These are phyloP conservation scores for Colletotrichum graminicola DNA, from an alignment of 2,329 filamentous ascomycete genomes.

Conservation along the genomic window DNA sequence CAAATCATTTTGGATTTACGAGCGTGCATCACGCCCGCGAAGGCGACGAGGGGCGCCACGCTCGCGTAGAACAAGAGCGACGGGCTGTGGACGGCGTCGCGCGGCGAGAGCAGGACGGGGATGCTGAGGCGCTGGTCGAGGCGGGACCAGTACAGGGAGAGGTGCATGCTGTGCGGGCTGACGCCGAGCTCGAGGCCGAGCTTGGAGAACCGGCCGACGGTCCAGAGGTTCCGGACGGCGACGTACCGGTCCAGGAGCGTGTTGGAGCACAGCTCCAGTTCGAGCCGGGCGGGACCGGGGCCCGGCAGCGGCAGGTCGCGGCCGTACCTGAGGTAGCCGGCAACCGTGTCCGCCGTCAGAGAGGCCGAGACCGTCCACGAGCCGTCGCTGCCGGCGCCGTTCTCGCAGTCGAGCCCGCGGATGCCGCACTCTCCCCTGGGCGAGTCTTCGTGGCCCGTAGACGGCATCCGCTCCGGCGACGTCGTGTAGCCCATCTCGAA, in stretches of 20 bases:
- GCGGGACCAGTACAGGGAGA: slow-evolving; percentile 62
- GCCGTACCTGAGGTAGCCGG: slow-evolving; percentile 54
- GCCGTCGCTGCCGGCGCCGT: slow-evolving; percentile 45
- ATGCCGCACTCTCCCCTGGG: slow-evolving; percentile 51
- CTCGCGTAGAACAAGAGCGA: slow-evolving; percentile 54
- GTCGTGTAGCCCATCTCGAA: slow-evolving; percentile 58
- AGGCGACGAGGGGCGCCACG: slow-evolving; percentile 55
- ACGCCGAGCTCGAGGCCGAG: slow-evolving; percentile 60
- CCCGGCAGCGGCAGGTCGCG: slow-evolving; percentile 49
- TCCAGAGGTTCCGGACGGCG: slow-evolving; percentile 59
- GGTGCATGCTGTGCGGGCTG: slow-evolving; percentile 55
- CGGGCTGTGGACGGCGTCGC: slow-evolving; percentile 45
- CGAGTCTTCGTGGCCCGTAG: slow-evolving; percentile 49
- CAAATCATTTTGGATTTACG: too few species aligned
- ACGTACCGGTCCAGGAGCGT: slow-evolving; percentile 54
- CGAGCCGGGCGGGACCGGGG: slow-evolving; percentile 50
- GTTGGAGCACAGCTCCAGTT: slow-evolving; percentile 57
- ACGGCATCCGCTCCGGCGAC: slow-evolving; percentile 49
- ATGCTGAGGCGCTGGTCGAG: slow-evolving; percentile 59
- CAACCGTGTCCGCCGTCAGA: slow-evolving; percentile 47
- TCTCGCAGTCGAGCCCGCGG: slow-evolving; percentile 53
- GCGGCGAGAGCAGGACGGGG: slow-evolving; percentile 56
- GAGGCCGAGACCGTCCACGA: slow-evolving; percentile 58
- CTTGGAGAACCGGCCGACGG: slow-evolving; percentile 56
- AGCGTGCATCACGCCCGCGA: too few species aligned